Evolutionary conservation across 805 yeast genomes (phyloP), one percentile per base, ranked within the genome.

Genomic region (Ogataea trehaloabstinens): DNA sequence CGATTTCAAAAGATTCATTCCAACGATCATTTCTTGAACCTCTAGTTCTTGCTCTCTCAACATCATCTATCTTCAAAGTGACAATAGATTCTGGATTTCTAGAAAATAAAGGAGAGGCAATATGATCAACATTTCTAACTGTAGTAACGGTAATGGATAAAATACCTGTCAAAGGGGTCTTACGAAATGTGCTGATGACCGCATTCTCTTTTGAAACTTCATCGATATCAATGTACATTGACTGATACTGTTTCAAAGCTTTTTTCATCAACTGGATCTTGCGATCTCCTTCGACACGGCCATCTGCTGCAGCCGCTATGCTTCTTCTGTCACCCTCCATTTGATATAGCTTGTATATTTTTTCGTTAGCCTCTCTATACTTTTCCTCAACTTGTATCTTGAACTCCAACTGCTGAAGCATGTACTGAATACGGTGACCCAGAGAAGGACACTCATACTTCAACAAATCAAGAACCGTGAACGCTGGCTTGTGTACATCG

Each of bases 361-460:
- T 93, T 47, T 87, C 95, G 50, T 89, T 89, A 5, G 97, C 98
- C 48, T 82, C 91, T 53, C 82, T 81, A 63, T 91, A 93, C 63
- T 93, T 95, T 52, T 86, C 80, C 61, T 93, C 99, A 27, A 91
- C 95, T 56, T 91, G 93, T 32, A 91, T 72, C 63, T 93, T 93
- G 62, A 91, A 89, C 58, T 90, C 96, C 43, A 93, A 71, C 62
- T 89, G 95, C 64, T 90, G 97, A 39, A 91, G 74, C 98, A 93
- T 90, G 53, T 86, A 82, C 63, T 88, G 96, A 55, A 93, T 93
- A 46, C 93, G 78, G 53, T 93, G 96, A 8, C 97, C 96, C 50
- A 93, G 68, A 0, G 95, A 86, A 0, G 97, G 96, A 52, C 96
- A 86, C 54, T 93, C 97, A 56, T 88, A 89, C 53, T 89, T 89